Evolutionary conservation across 2,329 filamentous ascomycete species (phyloP).

Genomic region (Colletotrichum sp.): DNA sequence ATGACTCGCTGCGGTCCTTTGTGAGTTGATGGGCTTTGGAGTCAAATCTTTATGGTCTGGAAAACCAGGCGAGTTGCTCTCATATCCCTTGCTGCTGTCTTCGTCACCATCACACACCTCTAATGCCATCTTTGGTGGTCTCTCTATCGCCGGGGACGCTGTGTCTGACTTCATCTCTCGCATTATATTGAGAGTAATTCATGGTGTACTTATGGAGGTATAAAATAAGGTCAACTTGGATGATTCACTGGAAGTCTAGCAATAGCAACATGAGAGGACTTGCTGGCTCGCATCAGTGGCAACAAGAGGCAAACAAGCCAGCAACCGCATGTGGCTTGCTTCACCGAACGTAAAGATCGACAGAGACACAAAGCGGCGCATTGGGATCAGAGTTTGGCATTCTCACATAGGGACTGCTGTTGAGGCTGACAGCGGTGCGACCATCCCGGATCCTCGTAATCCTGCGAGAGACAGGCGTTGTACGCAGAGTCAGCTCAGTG

Average conservation of each 20-base stretch:
- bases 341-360: background rate
- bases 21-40: too few relatives aligned
- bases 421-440: background rate
- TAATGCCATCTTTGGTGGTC: too few relatives aligned
- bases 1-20: too few relatives aligned
- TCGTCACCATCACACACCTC: too few relatives aligned
- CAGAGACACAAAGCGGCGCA: background rate
- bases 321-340: background rate
- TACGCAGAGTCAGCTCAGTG: background rate
- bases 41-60: too few relatives aligned
- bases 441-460: background rate
- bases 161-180: background rate
- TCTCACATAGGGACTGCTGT: background rate
- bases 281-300: background rate
- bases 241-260: background rate
- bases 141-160: background rate
- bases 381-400: background rate
- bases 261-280: background rate
- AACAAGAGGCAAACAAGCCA: background rate
- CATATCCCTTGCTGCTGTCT: too few relatives aligned
- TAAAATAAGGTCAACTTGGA: background rate
- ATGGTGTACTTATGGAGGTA: background rate
- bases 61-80: too few relatives aligned
- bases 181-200: rapidly evolving
- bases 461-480: background rate